Evolutionary conservation across 129 eudicot species (phyloP), one percentile per base, ranked within the genome.

Genomic region (Sambucus nigra): DNA sequence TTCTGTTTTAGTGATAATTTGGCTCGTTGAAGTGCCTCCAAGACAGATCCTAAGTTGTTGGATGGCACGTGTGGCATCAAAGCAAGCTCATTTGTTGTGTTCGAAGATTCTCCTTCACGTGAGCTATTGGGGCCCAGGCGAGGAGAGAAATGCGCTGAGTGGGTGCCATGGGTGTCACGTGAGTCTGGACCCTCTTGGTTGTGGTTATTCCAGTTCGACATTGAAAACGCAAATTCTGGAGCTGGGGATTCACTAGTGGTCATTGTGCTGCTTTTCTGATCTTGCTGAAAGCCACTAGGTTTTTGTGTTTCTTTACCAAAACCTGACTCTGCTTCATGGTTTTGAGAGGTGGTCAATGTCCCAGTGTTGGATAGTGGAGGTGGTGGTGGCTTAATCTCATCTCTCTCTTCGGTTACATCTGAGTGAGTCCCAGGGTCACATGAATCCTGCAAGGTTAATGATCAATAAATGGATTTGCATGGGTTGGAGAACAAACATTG

Each of bases 341-440:
- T 61, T 53, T 24, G 57, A 25, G 63, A 32, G 51, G 69, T 40
- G 32, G 54, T 52, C n/a, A n/a, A n/a, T 24, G 57, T 51, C 25
- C 64, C 69, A 7, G 29, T 51, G 9, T 63, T 31, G 58, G 9
- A 33, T 14, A 70, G 64, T 14, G 64, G 73, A 45, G 69, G 72
- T 18, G 80, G 59, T 48, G 38, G 5, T 16, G 65, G 51, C 60
- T 74, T 74, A 16, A 53, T 65, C 57, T 81, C 95, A 39, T 79
- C 84, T 63, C 73, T 56, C 61, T 85, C 98, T 57, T 85, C 95
- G 35, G 94, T 91, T 51, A 82, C 83, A 51, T 91, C 94, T 42
- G 98, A 91, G 63, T 82, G 83, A 70, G 70, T 84, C 55, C 93
- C 97, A 17, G 72, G 94, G 74, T 91, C 98, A 57, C 69, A 76